Evolutionary conservation across 306 rosid species (phyloP), one percentile per base, ranked within the genome.

Genomic region (Cucumis hystrix): DNA sequence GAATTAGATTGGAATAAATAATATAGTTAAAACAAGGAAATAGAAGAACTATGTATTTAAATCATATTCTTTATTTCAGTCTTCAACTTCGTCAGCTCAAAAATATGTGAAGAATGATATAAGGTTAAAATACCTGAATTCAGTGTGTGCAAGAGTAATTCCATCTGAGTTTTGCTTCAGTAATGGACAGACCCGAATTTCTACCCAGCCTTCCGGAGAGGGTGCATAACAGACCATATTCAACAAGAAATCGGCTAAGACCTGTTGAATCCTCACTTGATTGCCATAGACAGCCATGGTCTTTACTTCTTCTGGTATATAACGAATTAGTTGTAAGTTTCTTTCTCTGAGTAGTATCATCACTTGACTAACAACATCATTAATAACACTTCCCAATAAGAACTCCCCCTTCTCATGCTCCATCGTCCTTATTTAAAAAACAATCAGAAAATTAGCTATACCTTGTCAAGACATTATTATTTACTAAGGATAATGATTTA

Each of bases 341-440:
- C 93, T 91, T 80, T 92, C 98, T 85, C 96, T 88, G 78, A 96
- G 86, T 84, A 88, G 60, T 84, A 87, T 59, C 99, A 92, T 96
- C 41, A 88, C 98, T 92, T 96, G 99, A 88, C 99, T 92, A 78
- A 96, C 99, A 82, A 96, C 99, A 60, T 97, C 97, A 72, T 96
- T 89, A 67, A 96, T 91, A 79, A 92, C 92, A 80, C 91, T 89
- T 69, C 97, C 99, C 54, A 96, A 91, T 77, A 91, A 71, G 85
- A 96, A 96, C 66, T 92, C 99, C 40, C 81, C 86, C 77, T 88
- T 91, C 82, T 92, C 98, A 80, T 92, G 91, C 94, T 88, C 96
- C 96, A 96, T 54, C 61, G 92, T 88, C 84, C 98, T 92, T 69
- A 78, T 55, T 79, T 77, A 76, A 76, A 82, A 84, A 78, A 55